Evolutionary conservation across 179 eudicot genomes (phyloP).

Genomic region (Silene noctiflora): DNA sequence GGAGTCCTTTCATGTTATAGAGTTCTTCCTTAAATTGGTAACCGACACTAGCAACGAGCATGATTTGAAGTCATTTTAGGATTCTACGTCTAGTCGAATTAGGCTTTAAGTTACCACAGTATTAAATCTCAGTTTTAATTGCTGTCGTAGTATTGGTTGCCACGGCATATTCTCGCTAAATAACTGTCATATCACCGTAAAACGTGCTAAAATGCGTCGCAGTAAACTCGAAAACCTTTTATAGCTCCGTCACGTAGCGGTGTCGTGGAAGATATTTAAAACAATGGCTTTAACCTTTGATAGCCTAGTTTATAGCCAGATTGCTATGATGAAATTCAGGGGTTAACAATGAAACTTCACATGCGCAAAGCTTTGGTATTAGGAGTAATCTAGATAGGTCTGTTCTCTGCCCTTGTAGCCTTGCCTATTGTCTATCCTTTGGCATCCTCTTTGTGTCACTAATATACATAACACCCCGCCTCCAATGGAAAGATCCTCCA

Average conservation of each 20-base stretch:
- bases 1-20: background rate
- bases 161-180: no score
- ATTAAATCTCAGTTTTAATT: no score
- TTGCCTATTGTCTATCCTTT: no score
- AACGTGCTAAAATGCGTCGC: no score
- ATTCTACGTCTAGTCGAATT: no score
- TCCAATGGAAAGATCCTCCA: no score
- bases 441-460: background rate
- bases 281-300: background rate
- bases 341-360: background rate
- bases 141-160: no score
- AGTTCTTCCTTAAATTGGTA: background rate
- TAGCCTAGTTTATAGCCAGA: background rate
- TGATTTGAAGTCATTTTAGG: background rate
- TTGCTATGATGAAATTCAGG: background rate
- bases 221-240: no score
- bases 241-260: no score
- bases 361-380: background rate
- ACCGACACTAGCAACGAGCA: background rate
- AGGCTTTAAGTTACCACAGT: background rate
- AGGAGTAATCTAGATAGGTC: background rate
- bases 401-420: background rate
- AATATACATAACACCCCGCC: no score
- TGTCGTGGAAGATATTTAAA: no score
- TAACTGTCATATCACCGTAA: no score